phyloP scores from a whole-genome alignment of 305 asterid genomes.

The Fraxinus nigra region DNA sequence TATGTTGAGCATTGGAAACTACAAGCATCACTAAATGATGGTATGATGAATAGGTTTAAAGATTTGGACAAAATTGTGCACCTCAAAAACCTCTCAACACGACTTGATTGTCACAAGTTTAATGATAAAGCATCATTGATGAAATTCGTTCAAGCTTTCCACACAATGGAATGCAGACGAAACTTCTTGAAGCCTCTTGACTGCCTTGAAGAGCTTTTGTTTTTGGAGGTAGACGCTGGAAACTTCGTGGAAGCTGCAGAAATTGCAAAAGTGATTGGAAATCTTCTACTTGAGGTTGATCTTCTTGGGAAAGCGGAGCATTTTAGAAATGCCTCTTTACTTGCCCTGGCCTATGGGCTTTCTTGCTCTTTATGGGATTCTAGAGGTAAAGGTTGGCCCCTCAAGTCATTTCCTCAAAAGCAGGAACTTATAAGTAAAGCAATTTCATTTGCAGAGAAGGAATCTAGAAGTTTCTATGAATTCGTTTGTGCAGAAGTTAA shows the following conservation, averaged over 20 bases:
- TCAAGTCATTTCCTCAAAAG: conserved; percentile 41
- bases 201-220: conserved; percentile 45
- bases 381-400: conserved; percentile 54
- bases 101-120: conserved; percentile 20
- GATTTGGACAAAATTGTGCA: conserved; percentile 38
- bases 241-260: conserved; percentile 64
- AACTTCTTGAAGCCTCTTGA: conserved; percentile 41
- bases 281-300: conserved; percentile 47
- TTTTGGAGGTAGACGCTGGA: conserved; percentile 51
- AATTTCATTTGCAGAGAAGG: conserved; percentile 33
- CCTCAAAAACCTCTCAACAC: too few relatives aligned
- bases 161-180: conserved; percentile 42
- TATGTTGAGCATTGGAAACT: conserved; percentile 59
- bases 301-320: conserved; percentile 40
- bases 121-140: conserved; percentile 42
- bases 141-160: conserved; percentile 53
- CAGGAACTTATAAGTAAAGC: conserved; percentile 42
- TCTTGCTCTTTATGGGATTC: conserved; percentile 47
- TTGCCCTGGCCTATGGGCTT: conserved; percentile 36
- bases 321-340: conserved; percentile 32
- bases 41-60: background rate
- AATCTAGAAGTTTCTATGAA: conserved; percentile 33
- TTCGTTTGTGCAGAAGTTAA: conserved; percentile 36
- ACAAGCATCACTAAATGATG: conserved; percentile 19
- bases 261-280: conserved; percentile 47